Conservation (phyloP, 169 alveolate genomes). For the Cryptosporidium canis region DNA sequence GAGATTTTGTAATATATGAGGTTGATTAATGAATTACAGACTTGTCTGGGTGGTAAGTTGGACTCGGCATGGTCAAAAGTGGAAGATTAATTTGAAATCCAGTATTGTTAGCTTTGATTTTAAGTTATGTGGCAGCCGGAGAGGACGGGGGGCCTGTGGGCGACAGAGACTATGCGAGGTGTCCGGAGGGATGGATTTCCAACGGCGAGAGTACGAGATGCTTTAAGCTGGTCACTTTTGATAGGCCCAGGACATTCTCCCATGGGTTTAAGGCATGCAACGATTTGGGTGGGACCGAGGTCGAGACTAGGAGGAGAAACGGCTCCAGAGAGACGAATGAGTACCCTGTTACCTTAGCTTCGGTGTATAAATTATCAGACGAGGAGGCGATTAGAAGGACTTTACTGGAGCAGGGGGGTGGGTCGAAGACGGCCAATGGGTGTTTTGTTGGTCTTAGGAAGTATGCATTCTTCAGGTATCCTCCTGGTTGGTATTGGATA, state of each 20-base stretch:
- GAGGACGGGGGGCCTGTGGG: neutral
- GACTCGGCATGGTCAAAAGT: neutral
- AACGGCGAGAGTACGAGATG: conserved; percentile 55
- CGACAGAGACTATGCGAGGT: conserved; percentile 11
- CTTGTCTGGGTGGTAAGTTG: conserved; percentile 24
- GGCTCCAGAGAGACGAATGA: conserved; percentile 13
- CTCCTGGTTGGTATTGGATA: conserved; percentile 73
- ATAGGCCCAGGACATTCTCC: conserved; percentile 55
- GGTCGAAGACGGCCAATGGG: conserved; percentile 35
- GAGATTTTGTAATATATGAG: conserved; percentile 31
- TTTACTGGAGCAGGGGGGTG: neutral
- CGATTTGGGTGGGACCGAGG: conserved; percentile 62
- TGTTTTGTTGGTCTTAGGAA: conserved; percentile 69
- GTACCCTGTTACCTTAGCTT: conserved; percentile 65
- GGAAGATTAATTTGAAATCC: neutral
- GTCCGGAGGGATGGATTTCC: conserved; percentile 63
- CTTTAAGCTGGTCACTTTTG: conserved; percentile 50
- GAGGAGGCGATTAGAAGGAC: conserved; percentile 55
- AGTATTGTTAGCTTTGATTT: conserved; percentile 42
- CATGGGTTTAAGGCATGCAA: conserved; percentile 58
- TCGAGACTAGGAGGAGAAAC: conserved; percentile 16
- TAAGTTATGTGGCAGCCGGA: conserved; percentile 11
- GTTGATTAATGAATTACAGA: neutral
- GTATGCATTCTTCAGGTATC: conserved; percentile 66
- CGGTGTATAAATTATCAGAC: conserved; percentile 50